Percentiles rank a stretch among this genome's conserved stretches.
Evolutionary conservation across 805 yeast species (phyloP).

Genomic region (Suhomyces faveliae): DNA sequence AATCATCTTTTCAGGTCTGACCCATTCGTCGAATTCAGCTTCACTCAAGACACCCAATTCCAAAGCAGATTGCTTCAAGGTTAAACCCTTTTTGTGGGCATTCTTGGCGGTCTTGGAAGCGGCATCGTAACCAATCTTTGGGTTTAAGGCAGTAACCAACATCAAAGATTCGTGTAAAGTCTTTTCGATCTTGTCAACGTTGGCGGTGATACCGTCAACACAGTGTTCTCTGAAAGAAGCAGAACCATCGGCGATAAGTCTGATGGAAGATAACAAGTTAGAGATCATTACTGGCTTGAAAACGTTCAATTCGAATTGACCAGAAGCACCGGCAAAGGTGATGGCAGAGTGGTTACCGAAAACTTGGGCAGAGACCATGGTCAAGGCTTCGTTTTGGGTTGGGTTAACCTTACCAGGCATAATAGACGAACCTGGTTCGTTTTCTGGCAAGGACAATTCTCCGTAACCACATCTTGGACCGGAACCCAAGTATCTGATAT

Average conservation of each 20-base stretch:
- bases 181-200: slow-evolving; percentile 81
- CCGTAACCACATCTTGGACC: slow-evolving; percentile 99
- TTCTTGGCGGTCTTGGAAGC: slow-evolving; percentile 98
- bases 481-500: slow-evolving; percentile 95
- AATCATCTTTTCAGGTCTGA: slow-evolving; percentile 96
- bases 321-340: slow-evolving; percentile 97
- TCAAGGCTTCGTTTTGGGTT: slow-evolving; percentile 97
- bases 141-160: slow-evolving; percentile 98
- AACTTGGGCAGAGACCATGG: slow-evolving; percentile 97
- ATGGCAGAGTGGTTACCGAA: slow-evolving; percentile 95
- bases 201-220: slow-evolving; percentile 92
- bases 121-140: slow-evolving; percentile 96
- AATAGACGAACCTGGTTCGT: slow-evolving; percentile 98
- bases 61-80: slow-evolving; percentile 90
- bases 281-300: slow-evolving; percentile 96
- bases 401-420: slow-evolving; percentile 99
- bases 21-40: slow-evolving; percentile 94
- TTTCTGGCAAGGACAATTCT: slow-evolving; percentile 91
- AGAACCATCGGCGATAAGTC: slow-evolving; percentile 86
- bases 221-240: slow-evolving; percentile 91
- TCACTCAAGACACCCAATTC: slow-evolving; percentile 82
- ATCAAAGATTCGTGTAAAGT: slow-evolving; percentile 90
- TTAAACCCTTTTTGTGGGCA: slow-evolving; percentile 96
- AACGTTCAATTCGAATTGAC: slow-evolving; percentile 97
- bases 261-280: slow-evolving; percentile 82